Base-by-base conservation (phyloP, 768 basidiomycete species). In the Plicaturopsis crispa region DNA sequence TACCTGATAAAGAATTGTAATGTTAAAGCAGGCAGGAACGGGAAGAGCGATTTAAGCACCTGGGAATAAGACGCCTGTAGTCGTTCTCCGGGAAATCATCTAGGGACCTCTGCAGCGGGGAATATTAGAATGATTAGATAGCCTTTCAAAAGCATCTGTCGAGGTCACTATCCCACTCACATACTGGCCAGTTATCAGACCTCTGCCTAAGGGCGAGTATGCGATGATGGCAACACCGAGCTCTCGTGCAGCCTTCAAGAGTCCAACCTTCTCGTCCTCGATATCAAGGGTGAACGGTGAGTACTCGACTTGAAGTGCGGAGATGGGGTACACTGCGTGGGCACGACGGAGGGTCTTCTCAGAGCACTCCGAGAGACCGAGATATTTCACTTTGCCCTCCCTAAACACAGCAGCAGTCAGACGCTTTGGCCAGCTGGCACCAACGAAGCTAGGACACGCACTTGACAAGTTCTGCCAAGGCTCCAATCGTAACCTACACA, bases 161-260 rank as follows among this genome's bases (percentile, higher is more conserved):
- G n/a, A n/a, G n/a, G n/a, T n/a, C n/a, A n/a, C n/a, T n/a, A n/a
- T n/a, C n/a, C n/a, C n/a, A 41, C 40, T 5, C 30, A 41, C 40
- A 31, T 31, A 38, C n/a, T 38, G 35, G 3, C 49, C 49, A 13
- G 50, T 55, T 14, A 62, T 41, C 32, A 62, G 47, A 6, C 61
- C 61, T 32, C 53, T 53, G 6, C 56, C 60, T 6, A 61, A 48
- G 3, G 61, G 62, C 5, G 65, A 61, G 48, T 66, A 70, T 13
- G 67, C 66, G 38, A 66, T 49, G 36, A 70, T 48, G 3, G 55
- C 45, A 19, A 70, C 55, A 20, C 66, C 67, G 14, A 69, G 54
- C 44, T 71, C 68, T 11, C 55, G 51, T 3, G 62, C 61, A 10
- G 61, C 44, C 11, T 55, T 48, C 22, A 63, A 45, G 2, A 62